Evolutionary conservation across 2,329 filamentous ascomycete genomes (phyloP), one percentile per base, ranked within the genome.

Genomic region (Ophiostoma sp.): DNA sequence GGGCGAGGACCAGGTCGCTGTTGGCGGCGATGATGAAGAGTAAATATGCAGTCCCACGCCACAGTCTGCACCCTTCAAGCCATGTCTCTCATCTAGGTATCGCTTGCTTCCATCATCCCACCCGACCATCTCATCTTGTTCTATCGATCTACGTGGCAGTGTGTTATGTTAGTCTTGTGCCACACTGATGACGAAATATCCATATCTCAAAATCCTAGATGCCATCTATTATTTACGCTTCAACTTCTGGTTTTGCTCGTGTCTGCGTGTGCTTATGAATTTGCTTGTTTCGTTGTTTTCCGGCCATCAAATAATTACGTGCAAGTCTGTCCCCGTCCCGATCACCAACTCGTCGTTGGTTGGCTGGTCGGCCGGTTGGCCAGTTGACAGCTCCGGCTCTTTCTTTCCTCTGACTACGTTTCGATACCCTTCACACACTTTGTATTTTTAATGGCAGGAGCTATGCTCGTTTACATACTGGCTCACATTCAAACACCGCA

Each of bases 11-110:
- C 68, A 70, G 23, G 72, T 72, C 11, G 72, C 71, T 3, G 72
- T 71, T 20, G 73, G 60, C 27, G 73, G 69, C 41, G 72, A 74
- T 35, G 73, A 73, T 31, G 72, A 75, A 48, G 70, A 73, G 64
- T 73, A 72, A 33, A 57, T 33, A 20, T 6, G 17, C 44, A 36
- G 33, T 33, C 27, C 8, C 6, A 27, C 27, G 35, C 8, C 6
- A 27, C 27, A 62, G 57, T 33, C 13, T 27, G 23, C 52, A 23
- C 8, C 20, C 44, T 15, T 10, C 7, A 11, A 15, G 3, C 17
- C 17, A 7, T 57, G 52, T 17, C 23, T 48, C 44, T 15, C 57
- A 20, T 33, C 57, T 48, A 27, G 31, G 13, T 7, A 57, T 27
- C 10, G 52, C 23, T 2, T 57, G 8, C 52, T 57, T 27, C 52